A percentile compares a stretch with the other conserved stretches of the same genome.
phyloP scores from a whole-genome alignment of 2,329 filamentous ascomycete species.

The Ascochyta fabae region DNA sequence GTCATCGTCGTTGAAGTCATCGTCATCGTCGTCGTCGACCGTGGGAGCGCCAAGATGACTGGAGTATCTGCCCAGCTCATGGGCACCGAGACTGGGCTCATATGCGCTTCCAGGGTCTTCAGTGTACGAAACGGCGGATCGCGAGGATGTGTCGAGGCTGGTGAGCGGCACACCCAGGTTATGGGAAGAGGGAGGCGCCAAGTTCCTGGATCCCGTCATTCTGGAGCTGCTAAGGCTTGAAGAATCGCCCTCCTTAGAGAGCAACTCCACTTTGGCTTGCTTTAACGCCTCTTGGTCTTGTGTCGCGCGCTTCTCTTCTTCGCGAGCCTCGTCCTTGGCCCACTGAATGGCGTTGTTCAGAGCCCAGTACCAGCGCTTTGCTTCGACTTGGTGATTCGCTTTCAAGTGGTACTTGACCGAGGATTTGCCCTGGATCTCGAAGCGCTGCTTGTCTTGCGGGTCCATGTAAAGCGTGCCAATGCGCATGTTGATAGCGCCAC shows the following conservation, averaged over 20 bases:
- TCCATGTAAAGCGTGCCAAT: constrained; percentile 97
- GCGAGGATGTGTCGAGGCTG: constrained; percentile 44
- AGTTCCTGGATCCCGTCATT: constrained; percentile 34
- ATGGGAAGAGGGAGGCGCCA: constrained; percentile 47
- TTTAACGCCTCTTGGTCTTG: constrained; percentile 74
- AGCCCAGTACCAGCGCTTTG: constrained; percentile 99
- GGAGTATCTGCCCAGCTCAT: constrained; percentile 56
- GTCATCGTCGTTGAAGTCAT: constrained; percentile 80
- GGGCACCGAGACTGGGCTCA: constrained; percentile 63
- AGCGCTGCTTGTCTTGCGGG: constrained; percentile 93
- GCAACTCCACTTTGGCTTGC: constrained; percentile 80
- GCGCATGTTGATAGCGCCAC: constrained; percentile 97
- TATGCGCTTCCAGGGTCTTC: constrained; percentile 66
- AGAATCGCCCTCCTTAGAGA: constrained; percentile 52
- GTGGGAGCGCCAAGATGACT: constrained; percentile 58
- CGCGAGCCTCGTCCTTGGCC: constrained; percentile 94
- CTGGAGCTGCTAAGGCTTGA: constrained; percentile 47
- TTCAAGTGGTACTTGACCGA: constrained; percentile 98
- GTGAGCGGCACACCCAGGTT: constrained; percentile 58
- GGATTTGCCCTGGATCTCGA: constrained; percentile 97
- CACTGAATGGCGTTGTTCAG: constrained; percentile 98
- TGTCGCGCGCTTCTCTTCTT: constrained; percentile 79
- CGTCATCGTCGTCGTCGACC: constrained; percentile 67
- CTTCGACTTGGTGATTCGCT: constrained; percentile 96
- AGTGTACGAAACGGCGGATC: constrained; percentile 54